Evolutionary conservation across 345 rosid species (phyloP).

Genomic region (Iberis pinnata): DNA sequence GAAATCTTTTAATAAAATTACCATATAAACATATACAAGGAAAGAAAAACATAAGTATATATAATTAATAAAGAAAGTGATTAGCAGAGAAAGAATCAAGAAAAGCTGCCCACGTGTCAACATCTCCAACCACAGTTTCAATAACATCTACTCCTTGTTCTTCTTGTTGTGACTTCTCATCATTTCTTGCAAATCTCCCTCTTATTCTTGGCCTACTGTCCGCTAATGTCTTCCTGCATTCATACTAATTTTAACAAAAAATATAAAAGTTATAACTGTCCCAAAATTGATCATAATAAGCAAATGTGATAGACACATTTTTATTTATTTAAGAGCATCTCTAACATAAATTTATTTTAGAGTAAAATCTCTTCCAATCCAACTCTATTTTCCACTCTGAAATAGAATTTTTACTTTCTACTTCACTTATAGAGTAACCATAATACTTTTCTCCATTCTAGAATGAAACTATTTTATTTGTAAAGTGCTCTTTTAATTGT

Average conservation of each 20-base stretch:
- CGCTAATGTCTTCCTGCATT: slow-evolving; percentile 90
- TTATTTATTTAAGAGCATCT: too few species aligned
- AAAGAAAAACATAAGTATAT: neutral
- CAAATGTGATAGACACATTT: neutral
- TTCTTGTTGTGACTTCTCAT: slow-evolving; percentile 48
- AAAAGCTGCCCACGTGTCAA: slow-evolving; percentile 58
- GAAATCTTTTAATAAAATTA: slow-evolving; percentile 10
- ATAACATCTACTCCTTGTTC: slow-evolving; percentile 35
- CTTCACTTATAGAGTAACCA: too few species aligned
- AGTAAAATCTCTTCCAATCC: too few species aligned
- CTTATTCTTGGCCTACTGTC: slow-evolving; percentile 91
- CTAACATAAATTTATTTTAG: too few species aligned
- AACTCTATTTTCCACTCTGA: too few species aligned
- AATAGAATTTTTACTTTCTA: too few species aligned
- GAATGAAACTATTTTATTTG: too few species aligned
- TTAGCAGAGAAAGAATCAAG: slow-evolving; percentile 53
- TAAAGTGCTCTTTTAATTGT: too few species aligned
- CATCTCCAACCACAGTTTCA: slow-evolving; percentile 51
- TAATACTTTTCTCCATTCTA: too few species aligned
- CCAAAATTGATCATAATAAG: neutral
- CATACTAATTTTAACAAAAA: slow-evolving; percentile 44
- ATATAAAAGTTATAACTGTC: neutral
- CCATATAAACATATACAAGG: slow-evolving; percentile 16
- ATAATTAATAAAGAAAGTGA: slow-evolving; percentile 35
- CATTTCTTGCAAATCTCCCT: slow-evolving; percentile 89